Conservation (phyloP, 306 rosid genomes). For the apple (Malus domestica) region DNA sequence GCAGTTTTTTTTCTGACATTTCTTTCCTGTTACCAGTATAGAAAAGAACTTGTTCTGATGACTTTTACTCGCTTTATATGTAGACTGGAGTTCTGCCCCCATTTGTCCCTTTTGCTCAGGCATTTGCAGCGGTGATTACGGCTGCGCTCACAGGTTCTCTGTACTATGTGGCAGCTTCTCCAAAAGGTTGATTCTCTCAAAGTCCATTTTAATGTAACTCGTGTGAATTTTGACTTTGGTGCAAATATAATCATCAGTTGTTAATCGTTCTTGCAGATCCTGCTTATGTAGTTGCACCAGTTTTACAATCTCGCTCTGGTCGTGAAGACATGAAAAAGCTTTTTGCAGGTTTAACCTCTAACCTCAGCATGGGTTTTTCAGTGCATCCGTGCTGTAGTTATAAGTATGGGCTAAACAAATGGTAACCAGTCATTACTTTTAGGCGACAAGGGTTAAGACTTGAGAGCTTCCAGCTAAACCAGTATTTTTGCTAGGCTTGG, state of each 20-base stretch:
- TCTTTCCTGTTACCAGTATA: neutral
- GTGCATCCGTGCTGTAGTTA: neutral
- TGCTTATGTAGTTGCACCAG: conserved; percentile 82
- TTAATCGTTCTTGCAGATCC: conserved; percentile 56
- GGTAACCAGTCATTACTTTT: no score
- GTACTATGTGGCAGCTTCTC: conserved; percentile 89
- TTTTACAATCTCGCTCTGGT: conserved; percentile 63
- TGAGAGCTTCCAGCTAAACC: no score
- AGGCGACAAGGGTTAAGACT: no score
- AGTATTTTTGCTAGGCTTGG: no score
- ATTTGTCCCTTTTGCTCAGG: conserved; percentile 96
- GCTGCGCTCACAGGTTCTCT: conserved; percentile 88
- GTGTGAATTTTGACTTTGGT: neutral
- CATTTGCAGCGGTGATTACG: conserved; percentile 88
- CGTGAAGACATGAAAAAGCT: conserved; percentile 73
- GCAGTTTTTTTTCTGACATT: neutral
- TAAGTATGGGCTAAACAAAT: no score
- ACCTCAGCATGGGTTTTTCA: neutral
- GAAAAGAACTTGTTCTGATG: conserved; percentile 3
- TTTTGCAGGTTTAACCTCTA: conserved; percentile 62
- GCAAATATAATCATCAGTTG: conserved; percentile 3
- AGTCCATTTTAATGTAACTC: neutral
- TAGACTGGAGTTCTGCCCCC: conserved; percentile 90
- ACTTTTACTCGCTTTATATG: conserved; percentile 16
- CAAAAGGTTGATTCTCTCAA: conserved; percentile 53